Base-by-base conservation (phyloP, 2,329 filamentous ascomycete species). In the Paraconiothyrium sp. region DNA sequence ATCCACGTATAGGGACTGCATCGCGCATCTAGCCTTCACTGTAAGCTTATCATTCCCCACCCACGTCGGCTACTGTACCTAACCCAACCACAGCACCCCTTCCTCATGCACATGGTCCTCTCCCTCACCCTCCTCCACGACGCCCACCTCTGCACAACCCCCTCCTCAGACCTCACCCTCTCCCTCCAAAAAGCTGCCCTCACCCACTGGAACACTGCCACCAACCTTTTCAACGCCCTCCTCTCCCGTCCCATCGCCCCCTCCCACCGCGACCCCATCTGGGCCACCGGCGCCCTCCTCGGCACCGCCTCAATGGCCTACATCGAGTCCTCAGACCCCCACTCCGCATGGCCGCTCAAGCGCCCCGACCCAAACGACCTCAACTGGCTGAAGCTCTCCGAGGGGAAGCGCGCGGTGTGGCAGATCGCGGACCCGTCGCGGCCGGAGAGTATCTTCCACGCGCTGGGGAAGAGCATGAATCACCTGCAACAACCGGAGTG, bases 281-380 rank as follows among this genome's bases (percentile, higher is more conserved):
- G 83, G 84, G 79, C 82, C 0, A 80, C 81, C 0, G 81, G 83
- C 2, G 79, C 80, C 1, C 71, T 86, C 2, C 76, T 87, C 2
- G 81, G 84, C 8, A 76, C 80, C 24, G 77, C 82, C 0, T 75
- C 81, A 9, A 82, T 85, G 60, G 81, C 81, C 37, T 79, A 79
- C 27, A 71, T 85, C 24, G 82, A 84, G 35, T 76, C 78, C 0
- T 61, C 69, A 0, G 74, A 76, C 0, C 77, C 84, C 0, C 73
- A 82, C 54, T 72, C 84, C 58, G 79, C 84, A 2, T 90, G 88
- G 88, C 88, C 88, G 0, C 75, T 90, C 1, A 83, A 80, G 41
- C 64, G 75, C 2, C 71, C 78, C 0, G 76, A 76, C 0, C 61
- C 77, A 0, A 68, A 75, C 0, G 85, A 89, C 63, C 77, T 90